Base-by-base conservation (phyloP, 1,284 basidiomycete genomes). In the Marasmius sp. region DNA sequence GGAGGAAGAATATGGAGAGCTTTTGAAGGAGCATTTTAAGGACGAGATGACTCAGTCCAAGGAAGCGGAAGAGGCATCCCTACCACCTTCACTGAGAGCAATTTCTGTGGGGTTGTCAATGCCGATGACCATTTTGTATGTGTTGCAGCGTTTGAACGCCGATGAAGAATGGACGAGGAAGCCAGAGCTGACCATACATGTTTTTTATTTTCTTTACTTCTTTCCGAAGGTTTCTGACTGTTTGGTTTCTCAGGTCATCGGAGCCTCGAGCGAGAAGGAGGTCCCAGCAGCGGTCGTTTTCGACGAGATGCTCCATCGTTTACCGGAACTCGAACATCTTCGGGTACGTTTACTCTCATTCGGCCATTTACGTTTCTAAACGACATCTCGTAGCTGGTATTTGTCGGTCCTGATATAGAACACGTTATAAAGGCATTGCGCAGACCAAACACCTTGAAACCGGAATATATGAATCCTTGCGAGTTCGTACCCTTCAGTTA, bases 261-360 rank as follows among this genome's bases (percentile, higher is more conserved):
- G 75, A 1, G 71, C 75, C 1, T 61, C 27, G 27, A 27, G 64
- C 20, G 39, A 68, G 22, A 65, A 64, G 11, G 75, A 77, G 54
- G 16, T 74, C 6, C 34, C 52, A 18, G 59, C 67, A 39, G 67
- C 69, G 5, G 53, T 68, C 9, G 63, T 72, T 0, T 77, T 79
- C 57, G 77, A 79, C 61, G 76, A 76, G 59, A 74, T 77, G 16
- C 52, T 77, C 1, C 75, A 77, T 60, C 71, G 74, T n/a, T 65
- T 75, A 33, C 75, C 76, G 0, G 59, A 67, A 37, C 69, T 77
- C 2, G 70, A 77, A 39, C 70, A 55, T 0, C 62, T 78, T n/a
- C 70, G 70, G 45, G 8, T 8, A 8, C 62, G n/a, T 51, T 38
- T 14, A 34, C 45, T 7, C 16, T 12, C 41, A 6, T 16, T 34